Evolutionary conservation across 2,329 filamentous ascomycete species (phyloP).

Genomic region (Sclerotinia trifoliorum): DNA sequence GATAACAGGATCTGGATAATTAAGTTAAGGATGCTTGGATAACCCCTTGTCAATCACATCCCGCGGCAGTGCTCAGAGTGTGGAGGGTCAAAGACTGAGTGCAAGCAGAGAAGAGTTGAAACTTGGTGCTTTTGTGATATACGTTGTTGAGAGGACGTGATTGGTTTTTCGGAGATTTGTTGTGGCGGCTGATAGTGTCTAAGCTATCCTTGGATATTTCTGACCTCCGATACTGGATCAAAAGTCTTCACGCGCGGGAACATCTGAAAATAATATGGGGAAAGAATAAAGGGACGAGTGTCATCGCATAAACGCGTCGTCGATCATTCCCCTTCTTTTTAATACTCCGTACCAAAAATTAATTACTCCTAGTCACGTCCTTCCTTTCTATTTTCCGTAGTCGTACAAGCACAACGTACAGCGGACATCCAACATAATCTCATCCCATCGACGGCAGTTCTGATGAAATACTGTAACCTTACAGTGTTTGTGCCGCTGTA

Average conservation of each 20-base stretch:
- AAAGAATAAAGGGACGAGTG: neutral
- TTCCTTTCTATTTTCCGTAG: neutral
- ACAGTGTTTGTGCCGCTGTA: neutral
- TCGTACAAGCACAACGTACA: neutral
- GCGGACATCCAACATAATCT: neutral
- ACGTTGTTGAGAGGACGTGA: neutral
- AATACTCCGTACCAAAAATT: constrained; percentile 6
- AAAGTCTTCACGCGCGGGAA: constrained; percentile 11
- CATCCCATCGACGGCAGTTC: neutral
- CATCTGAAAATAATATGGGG: neutral
- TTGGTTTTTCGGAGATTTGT: constrained; percentile 17
- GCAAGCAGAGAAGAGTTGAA: constrained; percentile 8
- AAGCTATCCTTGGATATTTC: neutral
- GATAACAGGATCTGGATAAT: neutral
- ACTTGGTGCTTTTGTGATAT: neutral
- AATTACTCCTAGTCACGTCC: neutral
- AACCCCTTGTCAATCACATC: neutral
- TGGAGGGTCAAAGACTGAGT: constrained; percentile 6
- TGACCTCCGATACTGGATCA: constrained; percentile 12
- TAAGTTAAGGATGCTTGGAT: neutral
- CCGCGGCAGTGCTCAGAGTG: constrained; percentile 3
- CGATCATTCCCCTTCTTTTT: constrained; percentile 8
- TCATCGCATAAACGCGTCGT: constrained; percentile 2
- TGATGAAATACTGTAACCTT: neutral
- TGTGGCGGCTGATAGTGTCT: constrained; percentile 13